Base-by-base conservation (phyloP, 805 yeast species). In the Kluyveromyces starmeri region DNA sequence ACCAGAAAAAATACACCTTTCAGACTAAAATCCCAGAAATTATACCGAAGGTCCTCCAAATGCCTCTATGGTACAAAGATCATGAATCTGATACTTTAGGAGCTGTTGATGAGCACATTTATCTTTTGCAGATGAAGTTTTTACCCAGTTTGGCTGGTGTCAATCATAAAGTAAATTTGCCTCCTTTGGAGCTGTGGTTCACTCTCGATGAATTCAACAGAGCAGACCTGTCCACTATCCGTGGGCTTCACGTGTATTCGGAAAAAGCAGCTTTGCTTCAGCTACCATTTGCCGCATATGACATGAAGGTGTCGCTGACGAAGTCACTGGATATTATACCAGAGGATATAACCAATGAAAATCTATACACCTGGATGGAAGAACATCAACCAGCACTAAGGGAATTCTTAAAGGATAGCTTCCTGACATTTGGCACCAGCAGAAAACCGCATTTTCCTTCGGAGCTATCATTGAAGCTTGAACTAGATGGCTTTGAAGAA, bases 381-480 rank as follows among this genome's bases (percentile, higher is more conserved):
- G 18, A 47, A 43, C 47, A 43, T 12, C 75, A 71, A 46, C 68
- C 68, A 1, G 73, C 70, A 2, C 40, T 71, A n/a, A 50, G 47
- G 27, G 41, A 47, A 16, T 71, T 68, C 41, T 57, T 71, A 37
- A 38, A 42, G 3, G 29, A 39, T 9, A 37, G 50, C 6, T 37
- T 37, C 13, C 37, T 50, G 11, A 28, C 44, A 18, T 47, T 46
- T 36, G 36, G 34, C 15, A 38, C 37, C 11, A 42, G 32, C 12
- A 40, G 38, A 23, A 44, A 36, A 14, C 29, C 45, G 5, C 19
- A 22, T 7, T 33, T 50, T 21, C 43, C 47, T 20, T 40, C 35
- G 21, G 27, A 35, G 3, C 32, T 44, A 31, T 27, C 26, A 7
- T 27, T 47, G 17, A 39, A 41, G 9, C 20, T 51, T 23, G 43